These are phyloP conservation scores for Spergularia bocconei DNA, from an alignment of 148 eudicot genomes.

Conservation along the genomic window DNA sequence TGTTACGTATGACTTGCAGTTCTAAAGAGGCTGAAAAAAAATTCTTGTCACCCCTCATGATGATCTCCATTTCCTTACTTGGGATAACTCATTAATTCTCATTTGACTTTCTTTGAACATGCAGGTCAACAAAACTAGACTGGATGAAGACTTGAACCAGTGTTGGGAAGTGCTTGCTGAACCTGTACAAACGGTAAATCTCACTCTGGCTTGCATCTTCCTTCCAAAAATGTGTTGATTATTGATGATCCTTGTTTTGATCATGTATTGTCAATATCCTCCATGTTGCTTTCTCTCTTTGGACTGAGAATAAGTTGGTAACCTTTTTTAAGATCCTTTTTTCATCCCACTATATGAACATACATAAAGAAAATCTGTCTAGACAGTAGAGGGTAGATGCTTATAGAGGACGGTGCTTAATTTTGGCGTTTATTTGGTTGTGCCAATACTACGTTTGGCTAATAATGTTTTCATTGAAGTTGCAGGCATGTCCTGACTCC, in stretches of 20 bases:
- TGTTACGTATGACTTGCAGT: too few relatives aligned
- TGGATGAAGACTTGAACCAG: slow-evolving; percentile 69
- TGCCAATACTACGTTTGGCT: not conserved
- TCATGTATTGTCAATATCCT: not conserved
- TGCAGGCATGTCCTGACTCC: not conserved
- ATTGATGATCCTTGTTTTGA: not conserved
- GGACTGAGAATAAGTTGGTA: not conserved
- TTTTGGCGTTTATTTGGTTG: not conserved
- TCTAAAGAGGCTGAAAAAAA: too few relatives aligned
- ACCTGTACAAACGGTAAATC: slow-evolving; percentile 89
- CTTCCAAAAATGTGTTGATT: not conserved
- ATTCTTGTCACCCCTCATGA: too few relatives aligned
- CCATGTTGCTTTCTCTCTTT: not conserved
- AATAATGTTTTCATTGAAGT: not conserved
- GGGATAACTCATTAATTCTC: not conserved
- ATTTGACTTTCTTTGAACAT: slow-evolving; percentile 1
- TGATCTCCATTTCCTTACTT: not conserved
- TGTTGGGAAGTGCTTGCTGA: slow-evolving; percentile 99
- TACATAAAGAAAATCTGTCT: not conserved
- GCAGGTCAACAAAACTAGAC: slow-evolving; percentile 77
- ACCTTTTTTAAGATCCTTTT: not conserved
- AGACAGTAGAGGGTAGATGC: not conserved
- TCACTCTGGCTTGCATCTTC: not conserved
- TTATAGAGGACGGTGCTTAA: not conserved
- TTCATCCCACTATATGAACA: not conserved